Evolutionary conservation across 208 protist genomes (phyloP), one percentile per base, ranked within the genome.

Genomic region (Acanthamoeba sp.): DNA sequence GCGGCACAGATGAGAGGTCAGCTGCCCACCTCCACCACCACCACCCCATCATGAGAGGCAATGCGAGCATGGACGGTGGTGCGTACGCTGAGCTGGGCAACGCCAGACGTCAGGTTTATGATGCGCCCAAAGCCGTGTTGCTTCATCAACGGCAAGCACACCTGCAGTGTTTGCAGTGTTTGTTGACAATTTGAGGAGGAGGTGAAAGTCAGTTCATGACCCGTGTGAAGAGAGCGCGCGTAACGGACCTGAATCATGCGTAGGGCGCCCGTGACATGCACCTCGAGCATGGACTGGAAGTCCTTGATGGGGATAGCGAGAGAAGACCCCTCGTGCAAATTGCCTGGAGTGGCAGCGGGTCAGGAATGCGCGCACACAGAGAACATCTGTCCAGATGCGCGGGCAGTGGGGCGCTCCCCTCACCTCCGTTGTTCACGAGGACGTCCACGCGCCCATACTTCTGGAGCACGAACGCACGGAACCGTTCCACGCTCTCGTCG

Each of bases 371-470:
- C n/a, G n/a, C n/a, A n/a, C n/a, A n/a, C n/a, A n/a, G n/a, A n/a
- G n/a, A n/a, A n/a, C n/a, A n/a, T n/a, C n/a, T n/a, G n/a, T n/a
- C n/a, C n/a, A n/a, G n/a, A n/a, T n/a, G n/a, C n/a, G n/a, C n/a
- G n/a, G n/a, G n/a, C 16, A 59, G 22, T 16, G 9, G 3, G 22
- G 10, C 55, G 18, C 12, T 18, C 3, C 55, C 55, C 18, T 1
- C n/a, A 82, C 73, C 73, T 32, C 36, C 73, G 20, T 82, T 82
- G 38, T 82, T 82, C 9, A 82, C 73, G 14, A 82, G 73, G 1
- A 82, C 73, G 73, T 82, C 73, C 14, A 50, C 73, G 3, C 73
- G 73, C 2, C 73, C 73, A 20, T 82, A 82, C 36, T 82, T 50
- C 27, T 1, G 24, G 27, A 42, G 27, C 40, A 82, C 40, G 6